A percentile compares a stretch with the other conserved stretches of the same genome.
phyloP scores from a whole-genome alignment of 768 basidiomycete species.

The Suillus spraguei region DNA sequence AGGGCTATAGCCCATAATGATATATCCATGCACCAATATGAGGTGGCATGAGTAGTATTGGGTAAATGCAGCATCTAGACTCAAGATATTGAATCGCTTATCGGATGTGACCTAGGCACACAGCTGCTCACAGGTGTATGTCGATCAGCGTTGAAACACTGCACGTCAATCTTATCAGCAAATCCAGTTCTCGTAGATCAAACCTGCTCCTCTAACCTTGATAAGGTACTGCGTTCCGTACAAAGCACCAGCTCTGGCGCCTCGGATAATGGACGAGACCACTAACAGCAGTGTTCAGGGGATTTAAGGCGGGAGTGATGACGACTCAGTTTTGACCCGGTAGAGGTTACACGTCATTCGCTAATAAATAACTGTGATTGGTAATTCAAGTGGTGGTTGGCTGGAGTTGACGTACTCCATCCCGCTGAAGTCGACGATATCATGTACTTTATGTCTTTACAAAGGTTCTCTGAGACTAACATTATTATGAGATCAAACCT shows the following conservation, averaged over 20 bases:
- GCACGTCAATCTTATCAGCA: background rate
- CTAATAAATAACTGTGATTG: constrained; percentile 34
- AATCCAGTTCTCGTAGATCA: background rate
- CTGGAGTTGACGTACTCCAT: constrained; percentile 56
- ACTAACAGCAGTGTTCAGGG: background rate
- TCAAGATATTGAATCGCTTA: no score
- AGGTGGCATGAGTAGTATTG: no score
- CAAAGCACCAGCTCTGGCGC: no score
- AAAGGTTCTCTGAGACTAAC: constrained; percentile 56
- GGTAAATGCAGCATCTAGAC: no score
- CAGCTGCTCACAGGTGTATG: background rate
- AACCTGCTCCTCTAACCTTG: background rate
- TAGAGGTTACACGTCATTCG: constrained; percentile 80
- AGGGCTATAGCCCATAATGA: no score
- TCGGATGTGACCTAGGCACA: no score
- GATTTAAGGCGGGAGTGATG: background rate
- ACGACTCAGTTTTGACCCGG: no score
- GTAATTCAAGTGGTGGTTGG: background rate
- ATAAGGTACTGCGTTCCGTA: background rate
- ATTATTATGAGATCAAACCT: background rate
- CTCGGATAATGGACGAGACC: background rate
- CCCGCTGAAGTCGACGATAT: constrained; percentile 76
- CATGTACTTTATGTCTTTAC: constrained; percentile 61
- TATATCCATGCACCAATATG: no score
- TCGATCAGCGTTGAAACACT: background rate